These are phyloP conservation scores for Stachybotrys chartarum DNA, from an alignment of 2,329 filamentous ascomycete genomes.

Conservation along the genomic window DNA sequence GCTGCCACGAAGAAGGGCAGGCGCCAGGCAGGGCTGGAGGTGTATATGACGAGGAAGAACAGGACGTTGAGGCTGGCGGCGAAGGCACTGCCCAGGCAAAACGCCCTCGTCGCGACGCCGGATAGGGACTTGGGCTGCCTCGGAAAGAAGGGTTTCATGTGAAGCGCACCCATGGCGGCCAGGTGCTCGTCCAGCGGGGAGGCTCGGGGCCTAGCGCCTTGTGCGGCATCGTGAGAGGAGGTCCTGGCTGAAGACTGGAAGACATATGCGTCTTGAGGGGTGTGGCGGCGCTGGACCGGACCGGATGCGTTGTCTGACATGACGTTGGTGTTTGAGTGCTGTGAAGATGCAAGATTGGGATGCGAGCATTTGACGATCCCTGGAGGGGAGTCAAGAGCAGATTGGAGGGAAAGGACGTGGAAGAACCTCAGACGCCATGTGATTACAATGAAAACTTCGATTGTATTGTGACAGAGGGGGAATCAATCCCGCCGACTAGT, in stretches of 20 bases:
- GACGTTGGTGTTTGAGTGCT: not conserved
- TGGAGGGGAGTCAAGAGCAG: not conserved
- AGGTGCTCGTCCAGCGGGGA: conserved; percentile 10
- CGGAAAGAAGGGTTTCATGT: conserved; percentile 29
- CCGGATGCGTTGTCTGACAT: not conserved
- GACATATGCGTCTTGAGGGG: not conserved
- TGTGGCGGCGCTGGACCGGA: not conserved
- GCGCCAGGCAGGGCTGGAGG: conserved; percentile 48
- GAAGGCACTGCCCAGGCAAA: conserved; percentile 42
- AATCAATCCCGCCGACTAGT: too few relatives aligned
- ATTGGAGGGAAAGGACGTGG: too few relatives aligned
- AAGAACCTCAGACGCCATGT: too few relatives aligned
- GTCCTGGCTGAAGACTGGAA: not conserved
- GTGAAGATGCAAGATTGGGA: not conserved
- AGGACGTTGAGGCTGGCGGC: conserved; percentile 25
- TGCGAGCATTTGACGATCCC: not conserved
- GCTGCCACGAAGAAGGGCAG: conserved; percentile 59
- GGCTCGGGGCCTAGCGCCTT: not conserved
- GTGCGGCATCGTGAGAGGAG: not conserved
- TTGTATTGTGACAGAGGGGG: too few relatives aligned
- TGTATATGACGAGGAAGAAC: conserved; percentile 23
- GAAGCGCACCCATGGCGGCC: conserved; percentile 16
- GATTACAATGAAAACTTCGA: too few relatives aligned
- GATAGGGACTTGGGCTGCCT: conserved; percentile 49
- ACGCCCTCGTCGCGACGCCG: conserved; percentile 52